Evolutionary conservation across 495 filamentous ascomycete species (phyloP).

Genomic region (Podospora bellae-mahoneyi): DNA sequence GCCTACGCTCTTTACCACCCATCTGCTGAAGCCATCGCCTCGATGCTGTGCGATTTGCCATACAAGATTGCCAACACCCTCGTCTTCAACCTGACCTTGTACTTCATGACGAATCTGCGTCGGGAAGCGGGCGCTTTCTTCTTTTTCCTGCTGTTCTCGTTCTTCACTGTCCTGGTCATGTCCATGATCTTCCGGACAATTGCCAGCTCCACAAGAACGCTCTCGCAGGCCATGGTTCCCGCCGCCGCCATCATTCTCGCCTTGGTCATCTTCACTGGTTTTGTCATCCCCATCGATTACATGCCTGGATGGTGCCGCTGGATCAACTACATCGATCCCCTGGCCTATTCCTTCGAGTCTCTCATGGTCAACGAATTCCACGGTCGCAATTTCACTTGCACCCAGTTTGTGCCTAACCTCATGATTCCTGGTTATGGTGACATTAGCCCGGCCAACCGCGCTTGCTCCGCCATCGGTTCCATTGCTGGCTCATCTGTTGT

Average conservation of each 20-base stretch:
- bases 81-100: constrained; percentile 67
- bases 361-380: constrained; percentile 91
- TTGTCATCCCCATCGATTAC: constrained; percentile 70
- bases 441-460: constrained; percentile 38
- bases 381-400: constrained; percentile 60
- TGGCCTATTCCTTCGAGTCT: constrained; percentile 82
- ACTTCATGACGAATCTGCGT: constrained; percentile 82
- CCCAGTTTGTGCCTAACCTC: constrained; percentile 56
- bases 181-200: constrained; percentile 82
- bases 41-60: constrained; percentile 78
- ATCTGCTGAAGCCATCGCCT: constrained; percentile 79
- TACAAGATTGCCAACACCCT: constrained; percentile 55
- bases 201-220: constrained; percentile 70
- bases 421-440: constrained; percentile 44
- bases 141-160: constrained; percentile 69
- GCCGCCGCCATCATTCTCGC: constrained; percentile 77
- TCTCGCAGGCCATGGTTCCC: constrained; percentile 81
- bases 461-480: constrained; percentile 64
- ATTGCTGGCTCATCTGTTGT: constrained; percentile 50
- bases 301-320: constrained; percentile 85
- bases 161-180: constrained; percentile 66
- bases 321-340: constrained; percentile 83
- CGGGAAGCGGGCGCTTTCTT: constrained; percentile 80
- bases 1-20: constrained; percentile 93
- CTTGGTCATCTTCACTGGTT: constrained; percentile 86